Conservation (phyloP, 495 filamentous ascomycete genomes). For the Rhypophila decipiens region DNA sequence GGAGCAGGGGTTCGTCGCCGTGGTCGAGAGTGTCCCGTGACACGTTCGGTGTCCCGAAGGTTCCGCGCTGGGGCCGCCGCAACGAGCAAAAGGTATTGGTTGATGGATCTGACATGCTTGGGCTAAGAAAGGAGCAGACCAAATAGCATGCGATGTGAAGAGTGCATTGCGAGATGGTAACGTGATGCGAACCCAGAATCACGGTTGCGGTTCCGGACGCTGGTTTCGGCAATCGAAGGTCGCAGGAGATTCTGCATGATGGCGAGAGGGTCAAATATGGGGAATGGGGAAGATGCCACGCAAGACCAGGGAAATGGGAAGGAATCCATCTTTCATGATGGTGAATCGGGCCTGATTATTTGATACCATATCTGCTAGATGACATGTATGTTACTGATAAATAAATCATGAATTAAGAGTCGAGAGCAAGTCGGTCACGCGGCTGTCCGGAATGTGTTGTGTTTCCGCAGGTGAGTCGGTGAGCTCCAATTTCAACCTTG, state of each 20-base stretch:
- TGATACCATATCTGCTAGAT: not conserved
- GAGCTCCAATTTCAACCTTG: no score
- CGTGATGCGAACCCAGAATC: no score
- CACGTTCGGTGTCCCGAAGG: not conserved
- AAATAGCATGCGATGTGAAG: not conserved
- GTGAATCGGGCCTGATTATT: not conserved
- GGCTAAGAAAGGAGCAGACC: not conserved
- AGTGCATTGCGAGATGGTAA: no score
- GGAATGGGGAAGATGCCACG: not conserved
- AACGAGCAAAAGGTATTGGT: not conserved
- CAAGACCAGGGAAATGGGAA: not conserved
- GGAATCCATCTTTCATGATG: not conserved
- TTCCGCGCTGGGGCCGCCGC: not conserved
- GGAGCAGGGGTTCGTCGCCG: not conserved
- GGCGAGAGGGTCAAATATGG: not conserved
- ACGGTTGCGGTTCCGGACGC: no score
- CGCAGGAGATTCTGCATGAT: no score
- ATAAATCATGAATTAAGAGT: no score
- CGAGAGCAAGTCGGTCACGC: no score
- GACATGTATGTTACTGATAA: no score
- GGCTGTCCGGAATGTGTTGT: no score
- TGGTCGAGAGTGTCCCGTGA: not conserved
- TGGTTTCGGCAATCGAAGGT: no score
- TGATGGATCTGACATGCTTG: not conserved
- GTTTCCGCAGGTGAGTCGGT: no score